phyloP scores from a whole-genome alignment of 140 eudicot genomes.

The Senecio squalidus region DNA sequence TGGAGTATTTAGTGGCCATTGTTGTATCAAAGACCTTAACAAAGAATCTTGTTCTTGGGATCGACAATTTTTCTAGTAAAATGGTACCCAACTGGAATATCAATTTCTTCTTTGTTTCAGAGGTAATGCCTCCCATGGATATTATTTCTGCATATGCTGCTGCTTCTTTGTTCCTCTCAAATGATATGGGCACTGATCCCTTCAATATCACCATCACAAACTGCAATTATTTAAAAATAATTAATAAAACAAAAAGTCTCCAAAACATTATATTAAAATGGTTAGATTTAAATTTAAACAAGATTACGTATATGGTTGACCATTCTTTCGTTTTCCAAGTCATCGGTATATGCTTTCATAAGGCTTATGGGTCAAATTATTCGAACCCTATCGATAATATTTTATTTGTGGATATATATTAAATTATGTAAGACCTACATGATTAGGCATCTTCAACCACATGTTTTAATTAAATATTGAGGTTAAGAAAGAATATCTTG shows the following conservation, averaged over 20 bases:
- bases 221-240: conserved; percentile 23
- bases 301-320: conserved; percentile 18
- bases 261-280: not conserved
- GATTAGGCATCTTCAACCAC: too few relatives aligned
- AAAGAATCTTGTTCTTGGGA: conserved; percentile 72
- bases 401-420: too few relatives aligned
- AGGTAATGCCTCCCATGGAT: conserved; percentile 66
- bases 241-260: not conserved
- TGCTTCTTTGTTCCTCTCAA: conserved; percentile 77
- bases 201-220: conserved; percentile 77
- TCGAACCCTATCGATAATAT: not conserved
- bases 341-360: not conserved
- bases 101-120: conserved; percentile 50
- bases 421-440: too few relatives aligned
- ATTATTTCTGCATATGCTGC: conserved; percentile 85
- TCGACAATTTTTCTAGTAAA: conserved; percentile 40
- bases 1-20: conserved; percentile 32
- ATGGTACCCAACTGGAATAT: conserved; percentile 57
- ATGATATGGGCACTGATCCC: conserved; percentile 62
- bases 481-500: too few relatives aligned
- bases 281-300: too few relatives aligned
- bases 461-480: too few relatives aligned
- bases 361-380: not conserved
- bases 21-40: conserved; percentile 61
- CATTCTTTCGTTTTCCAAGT: not conserved